Evolutionary conservation across 139 green algal genomes (phyloP).

Genomic region (Chlamydomonas asymmetrica): DNA sequence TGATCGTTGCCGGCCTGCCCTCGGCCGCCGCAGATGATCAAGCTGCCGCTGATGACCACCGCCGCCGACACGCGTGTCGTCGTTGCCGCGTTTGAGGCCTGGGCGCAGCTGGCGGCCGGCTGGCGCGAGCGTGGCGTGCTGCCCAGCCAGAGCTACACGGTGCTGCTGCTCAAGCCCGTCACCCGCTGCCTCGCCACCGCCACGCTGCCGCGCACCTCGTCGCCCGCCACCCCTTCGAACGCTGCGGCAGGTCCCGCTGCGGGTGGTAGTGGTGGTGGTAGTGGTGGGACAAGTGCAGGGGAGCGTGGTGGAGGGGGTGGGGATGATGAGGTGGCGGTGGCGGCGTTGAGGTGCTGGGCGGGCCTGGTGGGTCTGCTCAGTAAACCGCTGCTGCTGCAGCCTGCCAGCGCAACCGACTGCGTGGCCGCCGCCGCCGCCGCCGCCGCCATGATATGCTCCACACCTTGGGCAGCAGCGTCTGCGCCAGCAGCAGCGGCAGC

Average conservation of each 20-base stretch:
- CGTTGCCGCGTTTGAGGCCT: too few species aligned
- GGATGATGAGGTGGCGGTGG: not conserved
- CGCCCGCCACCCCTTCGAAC: not conserved
- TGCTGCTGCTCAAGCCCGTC: constrained; percentile 3
- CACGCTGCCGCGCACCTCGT: constrained; percentile 4
- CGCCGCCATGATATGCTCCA: too few species aligned
- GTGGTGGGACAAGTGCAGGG: not conserved
- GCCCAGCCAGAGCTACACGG: not conserved
- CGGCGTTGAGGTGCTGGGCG: constrained; percentile 10
- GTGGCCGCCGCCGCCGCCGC: too few species aligned
- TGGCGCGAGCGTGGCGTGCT: too few species aligned
- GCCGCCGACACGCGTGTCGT: too few species aligned
- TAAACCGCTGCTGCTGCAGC: too few species aligned
- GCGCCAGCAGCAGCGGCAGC: too few species aligned
- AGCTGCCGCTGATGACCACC: too few species aligned
- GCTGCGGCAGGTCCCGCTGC: not conserved
- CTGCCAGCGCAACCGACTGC: too few species aligned
- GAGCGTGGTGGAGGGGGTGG: not conserved
- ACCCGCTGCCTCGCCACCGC: not conserved
- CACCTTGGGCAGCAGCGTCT: too few species aligned
- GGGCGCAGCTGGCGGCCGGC: too few species aligned
- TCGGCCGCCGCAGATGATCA: not conserved
- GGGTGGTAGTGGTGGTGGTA: not conserved
- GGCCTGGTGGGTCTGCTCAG: not conserved
- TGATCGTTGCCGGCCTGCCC: not conserved